Base-by-base conservation (phyloP, 352 stramenopile genomes). In the Phytophthora boehmeriae region DNA sequence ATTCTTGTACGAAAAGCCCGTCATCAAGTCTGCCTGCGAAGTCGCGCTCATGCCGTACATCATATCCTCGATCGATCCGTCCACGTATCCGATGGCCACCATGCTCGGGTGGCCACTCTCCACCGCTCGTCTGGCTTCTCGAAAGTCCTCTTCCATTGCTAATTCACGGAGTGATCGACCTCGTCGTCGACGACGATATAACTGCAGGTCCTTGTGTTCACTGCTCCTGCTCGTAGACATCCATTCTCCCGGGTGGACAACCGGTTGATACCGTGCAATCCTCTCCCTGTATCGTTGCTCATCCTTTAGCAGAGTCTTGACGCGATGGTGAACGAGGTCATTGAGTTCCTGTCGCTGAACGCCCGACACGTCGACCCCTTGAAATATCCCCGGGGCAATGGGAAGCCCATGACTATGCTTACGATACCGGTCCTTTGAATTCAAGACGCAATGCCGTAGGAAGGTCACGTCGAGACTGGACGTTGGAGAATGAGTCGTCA, bases 241-340 rank as follows among this genome's bases (percentile, higher is more conserved):
- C 80, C 80, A 89, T 48, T 88, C 73, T 5, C 41, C 49, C 4
- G 57, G 43, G 58, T 86, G 68, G 8, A 87, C 51, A 2, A 76
- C 59, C 4, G 59, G 59, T n/a, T 71, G 48, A 5, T 72, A 50
- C 1, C 68, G 54, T 46, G 47, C 53, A 58, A 17, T 69, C 34
- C 60, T 41, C 64, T 63, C 52, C 65, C 35, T 67, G 71, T 35
- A 70, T 55, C 52, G 71, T 43, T 68, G 47, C 44, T 87, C 75
- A 35, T 81, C 73, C 25, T 59, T 59, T 5, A 83, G 66, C 8
- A 71, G 35, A 2, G 64, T 53, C 14, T 44, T 25, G 13, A 44
- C 14, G 4, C 38, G 38, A 25, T 20, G 16, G 13, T 22, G 38
- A 16, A 44, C 38, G 38, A 44, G n/a, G 2, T 44, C 6, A 17